Percentiles rank a stretch among this genome's conserved stretches.
These are phyloP conservation scores for Allium sativum DNA, from an alignment of 106 monocot genomes.

Conservation along the genomic window DNA sequence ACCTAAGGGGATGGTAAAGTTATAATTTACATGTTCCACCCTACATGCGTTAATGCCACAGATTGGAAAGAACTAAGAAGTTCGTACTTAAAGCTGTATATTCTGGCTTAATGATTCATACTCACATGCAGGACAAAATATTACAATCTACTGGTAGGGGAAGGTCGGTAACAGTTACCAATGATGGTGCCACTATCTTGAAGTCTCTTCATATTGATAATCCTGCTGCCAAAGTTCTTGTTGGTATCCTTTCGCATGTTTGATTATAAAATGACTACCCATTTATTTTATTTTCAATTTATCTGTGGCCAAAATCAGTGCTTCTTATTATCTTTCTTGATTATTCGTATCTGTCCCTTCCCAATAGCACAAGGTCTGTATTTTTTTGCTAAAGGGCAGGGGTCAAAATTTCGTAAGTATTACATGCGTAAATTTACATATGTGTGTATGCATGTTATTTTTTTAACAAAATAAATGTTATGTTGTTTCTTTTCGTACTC, in stretches of 20 bases:
- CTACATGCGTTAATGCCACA: not conserved
- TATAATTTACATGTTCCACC: not conserved
- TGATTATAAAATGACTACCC: not conserved
- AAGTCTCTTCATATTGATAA: slow-evolving; percentile 95
- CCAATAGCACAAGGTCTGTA: not conserved
- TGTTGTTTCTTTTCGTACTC: no score
- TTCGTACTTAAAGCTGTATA: not conserved
- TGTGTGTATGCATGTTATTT: no score
- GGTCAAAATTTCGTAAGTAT: not conserved
- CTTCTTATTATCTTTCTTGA: not conserved
- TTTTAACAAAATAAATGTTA: no score
- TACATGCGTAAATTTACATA: not conserved
- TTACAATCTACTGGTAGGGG: slow-evolving; percentile 94
- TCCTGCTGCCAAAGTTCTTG: slow-evolving; percentile 90
- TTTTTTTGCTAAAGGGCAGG: not conserved
- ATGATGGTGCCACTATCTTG: slow-evolving; percentile 95
- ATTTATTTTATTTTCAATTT: not conserved
- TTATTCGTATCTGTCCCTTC: not conserved
- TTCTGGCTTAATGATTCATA: not conserved
- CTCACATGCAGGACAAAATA: slow-evolving; percentile 64
- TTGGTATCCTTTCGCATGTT: slow-evolving; percentile 19
- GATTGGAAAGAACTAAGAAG: not conserved
- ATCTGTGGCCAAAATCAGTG: no score
- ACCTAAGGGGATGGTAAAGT: slow-evolving; percentile 91
- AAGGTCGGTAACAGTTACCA: slow-evolving; percentile 72